Base-by-base conservation (phyloP, 192 early-diverging fungal species). In the Coemansia sp. region DNA sequence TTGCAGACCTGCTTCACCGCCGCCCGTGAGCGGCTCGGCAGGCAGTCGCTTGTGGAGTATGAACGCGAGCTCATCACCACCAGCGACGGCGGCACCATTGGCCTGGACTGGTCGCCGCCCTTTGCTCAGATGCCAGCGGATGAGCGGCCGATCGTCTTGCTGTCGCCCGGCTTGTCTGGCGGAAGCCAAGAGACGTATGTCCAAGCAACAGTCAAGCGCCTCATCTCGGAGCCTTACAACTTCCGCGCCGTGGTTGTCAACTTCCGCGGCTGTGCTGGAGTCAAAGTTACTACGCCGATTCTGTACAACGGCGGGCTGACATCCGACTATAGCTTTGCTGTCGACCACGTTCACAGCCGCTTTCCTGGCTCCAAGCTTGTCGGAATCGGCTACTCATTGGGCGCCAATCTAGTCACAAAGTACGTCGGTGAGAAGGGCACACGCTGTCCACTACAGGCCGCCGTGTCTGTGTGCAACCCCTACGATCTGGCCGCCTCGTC, bases 151-250 rank as follows among this genome's bases (percentile, higher is more conserved):
- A 93, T 90, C 31, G 72, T 97, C 38, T 83, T 98, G 6, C 83
- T 95, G 41, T 80, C 93, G 14, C 97, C 97, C 72, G 95, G 97
- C 27, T 74, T 98, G 64, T 96, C 95, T 6, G 97, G 97, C 46
- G 94, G 94, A 35, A 93, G 91, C 42, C 90, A 93, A 76, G 95
- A 97, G 76, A 86, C 86, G 2, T 99, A 99, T 65, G 90, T 99
- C 36, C 89, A 89, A 24, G 83, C 87, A 9, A 67, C 96, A 14
- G 84, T 93, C 36, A 80, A 87, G 63, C 71, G 73, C 41, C 82
- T 92, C 59, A 89, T 84, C 0, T 57, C 70, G 15, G 68, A 75
- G 40, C 88, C 87, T 17, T 83, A 88, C 59, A 84, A 85, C 47
- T 93, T 91, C 73, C 85, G 89, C 37, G 84, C 84, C 6, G 94